Evolutionary conservation across 2,329 filamentous ascomycete genomes (phyloP).

Genomic region (Didymella arachidicola): DNA sequence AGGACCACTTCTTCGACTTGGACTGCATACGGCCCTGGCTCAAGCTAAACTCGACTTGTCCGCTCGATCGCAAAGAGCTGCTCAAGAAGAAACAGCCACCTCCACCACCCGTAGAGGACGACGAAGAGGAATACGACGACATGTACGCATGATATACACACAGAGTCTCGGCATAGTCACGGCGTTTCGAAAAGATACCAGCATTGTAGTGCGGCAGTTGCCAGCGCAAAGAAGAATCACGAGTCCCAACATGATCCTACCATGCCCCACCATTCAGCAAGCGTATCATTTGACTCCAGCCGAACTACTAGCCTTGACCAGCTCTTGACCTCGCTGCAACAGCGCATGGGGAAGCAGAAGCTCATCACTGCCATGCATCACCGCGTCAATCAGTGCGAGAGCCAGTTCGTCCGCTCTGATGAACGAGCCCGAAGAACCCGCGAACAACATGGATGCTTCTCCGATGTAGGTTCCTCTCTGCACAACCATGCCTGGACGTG

Average conservation of each 20-base stretch:
- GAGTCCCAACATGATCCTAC: neutral
- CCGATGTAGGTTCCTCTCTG: constrained; percentile 19
- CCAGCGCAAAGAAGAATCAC: neutral
- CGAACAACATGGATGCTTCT: constrained; percentile 20
- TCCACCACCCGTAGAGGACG: constrained; percentile 58
- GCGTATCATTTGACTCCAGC: neutral
- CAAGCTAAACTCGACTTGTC: constrained; percentile 69
- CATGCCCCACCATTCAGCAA: neutral
- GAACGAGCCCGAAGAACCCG: constrained; percentile 24
- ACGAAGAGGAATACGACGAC: constrained; percentile 61
- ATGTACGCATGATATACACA: constrained; percentile 55
- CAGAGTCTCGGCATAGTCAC: constrained; percentile 1
- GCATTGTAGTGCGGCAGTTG: neutral
- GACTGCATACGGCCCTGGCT: constrained; percentile 72
- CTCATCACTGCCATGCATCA: constrained; percentile 24
- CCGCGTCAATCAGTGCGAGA: constrained; percentile 24
- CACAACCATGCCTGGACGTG: constrained; percentile 24
- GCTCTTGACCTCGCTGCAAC: constrained; percentile 18
- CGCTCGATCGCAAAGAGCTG: constrained; percentile 66
- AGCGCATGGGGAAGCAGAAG: constrained; percentile 19
- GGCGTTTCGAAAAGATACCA: constrained; percentile 3
- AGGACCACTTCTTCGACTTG: constrained; percentile 68
- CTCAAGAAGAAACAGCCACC: constrained; percentile 60
- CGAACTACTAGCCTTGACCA: constrained; percentile 1
- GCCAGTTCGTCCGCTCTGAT: constrained; percentile 31